phyloP scores from a whole-genome alignment of 345 rosid genomes.

The Aquilaria yunnanensis region DNA sequence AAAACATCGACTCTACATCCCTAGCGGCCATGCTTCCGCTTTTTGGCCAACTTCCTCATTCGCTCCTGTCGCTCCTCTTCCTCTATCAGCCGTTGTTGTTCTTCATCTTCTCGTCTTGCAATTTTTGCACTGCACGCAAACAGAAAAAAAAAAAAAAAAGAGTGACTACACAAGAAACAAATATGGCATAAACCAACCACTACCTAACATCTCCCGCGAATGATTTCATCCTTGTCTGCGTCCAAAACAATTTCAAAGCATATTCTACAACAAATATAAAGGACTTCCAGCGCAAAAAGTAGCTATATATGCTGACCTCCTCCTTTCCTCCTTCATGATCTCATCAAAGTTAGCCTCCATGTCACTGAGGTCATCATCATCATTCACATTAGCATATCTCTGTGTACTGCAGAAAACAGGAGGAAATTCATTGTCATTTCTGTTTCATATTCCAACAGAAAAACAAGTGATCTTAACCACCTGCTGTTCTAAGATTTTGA shows the following conservation, averaged over 20 bases:
- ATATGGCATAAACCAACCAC: background rate
- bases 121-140: conserved; percentile 49
- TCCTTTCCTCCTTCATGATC: conserved; percentile 60
- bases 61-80: conserved; percentile 65
- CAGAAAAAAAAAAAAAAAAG: background rate
- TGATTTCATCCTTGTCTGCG: background rate
- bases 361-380: conserved; percentile 54
- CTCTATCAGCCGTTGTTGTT: conserved; percentile 43
- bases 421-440: background rate
- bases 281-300: background rate
- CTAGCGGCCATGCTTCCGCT: conserved; percentile 41
- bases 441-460: too few species aligned
- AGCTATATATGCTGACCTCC: conserved; percentile 47
- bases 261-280: background rate
- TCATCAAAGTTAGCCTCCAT: conserved; percentile 92
- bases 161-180: background rate
- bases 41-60: conserved; percentile 37
- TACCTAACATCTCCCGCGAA: background rate
- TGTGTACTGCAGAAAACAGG: conserved; percentile 26
- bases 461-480: background rate
- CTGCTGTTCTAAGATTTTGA: too few species aligned
- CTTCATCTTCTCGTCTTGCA: conserved; percentile 68
- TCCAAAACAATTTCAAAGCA: background rate
- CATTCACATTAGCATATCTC: conserved; percentile 29
- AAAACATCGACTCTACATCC: too few species aligned